Evolutionary conservation across 2,329 filamentous ascomycete species (phyloP).

Genomic region (Aschersonia sp.): DNA sequence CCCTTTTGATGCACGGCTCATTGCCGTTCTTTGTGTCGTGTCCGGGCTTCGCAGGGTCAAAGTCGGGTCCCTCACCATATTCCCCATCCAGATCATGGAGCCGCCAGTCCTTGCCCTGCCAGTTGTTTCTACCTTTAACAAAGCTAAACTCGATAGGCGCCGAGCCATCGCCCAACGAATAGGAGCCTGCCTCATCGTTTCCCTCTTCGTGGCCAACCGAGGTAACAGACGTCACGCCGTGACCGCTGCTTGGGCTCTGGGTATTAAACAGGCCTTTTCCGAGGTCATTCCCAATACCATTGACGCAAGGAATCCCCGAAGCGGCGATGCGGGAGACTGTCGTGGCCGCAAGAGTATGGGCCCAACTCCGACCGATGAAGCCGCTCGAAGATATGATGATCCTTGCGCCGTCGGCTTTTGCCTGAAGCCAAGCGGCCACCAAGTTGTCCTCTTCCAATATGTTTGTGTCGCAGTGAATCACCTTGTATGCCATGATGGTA

Average conservation of each 20-base stretch:
- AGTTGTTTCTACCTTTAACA: neutral
- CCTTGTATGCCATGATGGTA: neutral
- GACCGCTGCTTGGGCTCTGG: neutral
- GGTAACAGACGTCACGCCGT: conserved; percentile 2
- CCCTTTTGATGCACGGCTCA: neutral
- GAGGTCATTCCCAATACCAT: neutral
- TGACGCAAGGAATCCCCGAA: conserved; percentile 1
- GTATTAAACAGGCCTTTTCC: neutral
- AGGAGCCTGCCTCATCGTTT: neutral
- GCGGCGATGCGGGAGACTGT: conserved; percentile 1
- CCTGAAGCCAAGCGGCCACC: neutral
- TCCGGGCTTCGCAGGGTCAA: neutral
- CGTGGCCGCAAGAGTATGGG: neutral
- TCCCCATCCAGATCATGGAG: neutral
- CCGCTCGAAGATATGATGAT: conserved; percentile 3
- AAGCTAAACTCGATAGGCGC: neutral
- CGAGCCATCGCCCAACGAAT: neutral
- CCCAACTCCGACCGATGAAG: neutral
- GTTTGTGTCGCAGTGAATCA: neutral
- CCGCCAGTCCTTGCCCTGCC: neutral
- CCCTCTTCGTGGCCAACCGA: neutral
- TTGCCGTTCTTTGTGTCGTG: neutral
- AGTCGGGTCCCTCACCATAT: neutral
- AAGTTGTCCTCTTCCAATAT: neutral
- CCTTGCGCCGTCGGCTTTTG: conserved; percentile 1